Evolutionary conservation across 257 asterid genomes (phyloP).

Genomic region (Lycium barbarum): DNA sequence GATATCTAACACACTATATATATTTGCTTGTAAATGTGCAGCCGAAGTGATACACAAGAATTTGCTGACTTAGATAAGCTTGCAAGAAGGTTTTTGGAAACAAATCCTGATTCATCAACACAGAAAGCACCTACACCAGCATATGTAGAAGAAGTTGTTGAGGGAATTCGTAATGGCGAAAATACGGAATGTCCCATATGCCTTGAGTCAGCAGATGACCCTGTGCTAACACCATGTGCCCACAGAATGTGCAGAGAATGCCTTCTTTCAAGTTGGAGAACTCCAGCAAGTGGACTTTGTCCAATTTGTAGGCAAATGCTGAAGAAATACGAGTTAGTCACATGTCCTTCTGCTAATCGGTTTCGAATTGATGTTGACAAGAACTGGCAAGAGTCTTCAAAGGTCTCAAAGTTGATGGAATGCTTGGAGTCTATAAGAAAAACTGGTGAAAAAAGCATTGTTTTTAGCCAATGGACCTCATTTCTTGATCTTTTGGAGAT

Average conservation of each 20-base stretch:
- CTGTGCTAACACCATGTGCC: constrained; percentile 84
- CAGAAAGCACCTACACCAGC: constrained; percentile 64
- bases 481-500: constrained; percentile 82
- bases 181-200: constrained; percentile 82
- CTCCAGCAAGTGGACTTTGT: constrained; percentile 60
- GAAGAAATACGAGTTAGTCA: constrained; percentile 63
- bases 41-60: constrained; percentile 64
- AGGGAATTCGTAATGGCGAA: constrained; percentile 63
- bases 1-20: not conserved
- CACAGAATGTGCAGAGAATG: constrained; percentile 92
- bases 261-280: constrained; percentile 74
- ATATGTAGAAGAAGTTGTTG: constrained; percentile 81
- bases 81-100: constrained; percentile 62
- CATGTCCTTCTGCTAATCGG: constrained; percentile 64
- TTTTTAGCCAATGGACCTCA: constrained; percentile 88
- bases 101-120: constrained; percentile 44
- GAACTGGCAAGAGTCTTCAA: constrained; percentile 83
- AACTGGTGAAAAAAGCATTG: constrained; percentile 73
- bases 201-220: constrained; percentile 86
- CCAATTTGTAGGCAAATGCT: constrained; percentile 77
- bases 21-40: constrained; percentile 37
- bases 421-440: constrained; percentile 51
- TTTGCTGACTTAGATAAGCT: constrained; percentile 82
- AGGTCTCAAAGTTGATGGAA: constrained; percentile 63
- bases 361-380: constrained; percentile 69